Evolutionary conservation across 768 basidiomycete genomes (phyloP).

Genomic region (Leucocoprinus birnbaumii): DNA sequence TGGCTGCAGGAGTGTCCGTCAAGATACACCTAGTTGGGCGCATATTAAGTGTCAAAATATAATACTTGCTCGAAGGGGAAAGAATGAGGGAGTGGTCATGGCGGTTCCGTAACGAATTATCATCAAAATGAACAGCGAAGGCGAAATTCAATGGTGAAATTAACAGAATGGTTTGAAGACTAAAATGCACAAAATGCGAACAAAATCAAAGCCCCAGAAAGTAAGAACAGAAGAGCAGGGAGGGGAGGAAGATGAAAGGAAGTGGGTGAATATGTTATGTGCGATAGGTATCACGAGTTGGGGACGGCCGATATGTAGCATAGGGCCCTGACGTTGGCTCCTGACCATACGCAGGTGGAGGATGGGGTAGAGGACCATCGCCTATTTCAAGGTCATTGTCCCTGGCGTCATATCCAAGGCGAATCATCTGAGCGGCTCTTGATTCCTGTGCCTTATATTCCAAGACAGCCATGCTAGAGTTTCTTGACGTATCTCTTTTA

Average conservation of each 20-base stretch:
- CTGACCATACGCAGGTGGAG: conserved; percentile 25
- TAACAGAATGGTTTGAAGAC: no score
- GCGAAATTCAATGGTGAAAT: not conserved
- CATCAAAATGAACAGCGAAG: not conserved
- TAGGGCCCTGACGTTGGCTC: conserved; percentile 6
- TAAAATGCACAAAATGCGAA: no score
- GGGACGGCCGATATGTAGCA: not conserved
- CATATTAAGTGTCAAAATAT: not conserved
- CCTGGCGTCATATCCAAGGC: conserved; percentile 7
- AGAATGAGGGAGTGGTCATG: conserved; percentile 1
- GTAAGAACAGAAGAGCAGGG: no score
- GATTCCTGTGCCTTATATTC: conserved; percentile 22
- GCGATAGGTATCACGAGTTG: not conserved
- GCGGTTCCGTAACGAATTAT: conserved; percentile 3
- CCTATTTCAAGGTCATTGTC: conserved; percentile 18
- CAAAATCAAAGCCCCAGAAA: no score
- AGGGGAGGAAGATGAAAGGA: no score
- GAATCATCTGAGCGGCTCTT: conserved; percentile 10
- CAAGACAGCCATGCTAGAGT: not conserved
- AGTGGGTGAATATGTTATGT: not conserved
- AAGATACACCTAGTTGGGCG: not conserved
- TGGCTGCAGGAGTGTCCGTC: not conserved
- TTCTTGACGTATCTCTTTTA: not conserved
- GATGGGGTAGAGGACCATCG: conserved; percentile 17
- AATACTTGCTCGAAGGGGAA: not conserved